Base-by-base conservation (phyloP, 257 asterid species). In the Fraxinus excelsior region DNA sequence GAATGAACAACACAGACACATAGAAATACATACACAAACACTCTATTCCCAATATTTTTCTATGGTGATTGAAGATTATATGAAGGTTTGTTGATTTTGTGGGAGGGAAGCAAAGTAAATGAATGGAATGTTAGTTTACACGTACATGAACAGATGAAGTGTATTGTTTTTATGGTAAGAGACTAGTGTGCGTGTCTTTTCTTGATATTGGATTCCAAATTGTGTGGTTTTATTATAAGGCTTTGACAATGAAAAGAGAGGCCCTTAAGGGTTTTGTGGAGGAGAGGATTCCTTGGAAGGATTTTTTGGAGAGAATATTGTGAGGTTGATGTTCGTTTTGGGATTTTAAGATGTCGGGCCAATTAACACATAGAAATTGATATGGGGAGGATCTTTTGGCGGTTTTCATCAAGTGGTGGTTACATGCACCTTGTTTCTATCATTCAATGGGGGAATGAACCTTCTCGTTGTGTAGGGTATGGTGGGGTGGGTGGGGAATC, bases 171-270 rank as follows among this genome's bases (percentile, higher is more conserved):
- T 82, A 90, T 90, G 97, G 98, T 81, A 78, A 25, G 82, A 25
- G 89, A 83, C 88, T 84, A 81, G 35, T 80, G 83, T 84, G 91
- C 96, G 92, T 88, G 93, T 82, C 87, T 77, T 80, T 4, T 70
- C 35, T 42, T 42, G 51, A 11, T 42, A 42, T 42, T 42, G 51
- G 78, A 69, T 68, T 75, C 89, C 58, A 60, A 75, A 31, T 83
- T 83, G 78, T 84, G 88, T 88, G 89, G 87, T 78, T 78, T 76
- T 64, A 29, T 79, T 51, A 62, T 26, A 4, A 62, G 34, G 19
- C 34, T 62, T 62, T 9, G 34, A 12, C 4, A 62, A 62, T 25
- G 34, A 62, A 25, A 13, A 42, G 51, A 42, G 51, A 10, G 49
- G 73, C 2, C 62, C 31, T 31, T 21, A 23, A 75, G 74, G 80